phyloP scores from a whole-genome alignment of 2,329 filamentous ascomycete genomes.

The Colletotrichum sansevieriae region DNA sequence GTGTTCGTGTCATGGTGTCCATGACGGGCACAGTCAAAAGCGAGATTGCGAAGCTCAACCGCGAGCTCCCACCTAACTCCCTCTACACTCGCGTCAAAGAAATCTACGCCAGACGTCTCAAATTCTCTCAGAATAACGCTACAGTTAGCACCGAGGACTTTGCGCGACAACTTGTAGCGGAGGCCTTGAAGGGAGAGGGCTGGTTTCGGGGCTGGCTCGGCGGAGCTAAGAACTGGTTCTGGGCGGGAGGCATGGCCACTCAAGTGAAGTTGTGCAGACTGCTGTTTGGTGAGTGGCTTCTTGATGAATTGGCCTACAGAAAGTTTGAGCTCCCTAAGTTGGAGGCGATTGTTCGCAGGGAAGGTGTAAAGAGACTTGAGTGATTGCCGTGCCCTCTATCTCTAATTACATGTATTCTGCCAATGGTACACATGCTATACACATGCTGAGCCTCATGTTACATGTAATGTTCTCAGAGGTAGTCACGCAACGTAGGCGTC shows the following conservation, averaged over 20 bases:
- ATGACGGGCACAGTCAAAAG: slow-evolving; percentile 67
- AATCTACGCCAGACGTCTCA: slow-evolving; percentile 60
- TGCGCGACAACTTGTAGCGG: slow-evolving; percentile 57
- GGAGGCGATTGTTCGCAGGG: slow-evolving; percentile 35
- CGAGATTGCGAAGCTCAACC: slow-evolving; percentile 60
- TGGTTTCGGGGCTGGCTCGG: slow-evolving; percentile 51
- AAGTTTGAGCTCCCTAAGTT: slow-evolving; percentile 57
- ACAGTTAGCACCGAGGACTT: slow-evolving; percentile 61
- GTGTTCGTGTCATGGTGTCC: slow-evolving; percentile 69
- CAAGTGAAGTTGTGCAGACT: slow-evolving; percentile 48
- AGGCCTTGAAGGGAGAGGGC: slow-evolving; percentile 57
- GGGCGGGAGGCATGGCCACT: slow-evolving; percentile 50
- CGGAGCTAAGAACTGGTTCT: slow-evolving; percentile 51
- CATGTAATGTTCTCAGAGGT: too few relatives aligned
- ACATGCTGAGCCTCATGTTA: background rate
- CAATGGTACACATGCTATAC: background rate
- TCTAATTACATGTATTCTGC: background rate
- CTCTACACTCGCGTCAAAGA: slow-evolving; percentile 61
- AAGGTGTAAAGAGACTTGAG: slow-evolving; percentile 26
- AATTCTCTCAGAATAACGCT: slow-evolving; percentile 61
- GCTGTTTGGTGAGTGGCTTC: slow-evolving; percentile 48
- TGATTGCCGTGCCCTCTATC: background rate
- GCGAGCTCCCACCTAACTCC: slow-evolving; percentile 58
- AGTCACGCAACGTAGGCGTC: background rate
- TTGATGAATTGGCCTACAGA: slow-evolving; percentile 48